Evolutionary conservation across 257 asterid genomes (phyloP).

Genomic region (Nicotiana benthamiana): DNA sequence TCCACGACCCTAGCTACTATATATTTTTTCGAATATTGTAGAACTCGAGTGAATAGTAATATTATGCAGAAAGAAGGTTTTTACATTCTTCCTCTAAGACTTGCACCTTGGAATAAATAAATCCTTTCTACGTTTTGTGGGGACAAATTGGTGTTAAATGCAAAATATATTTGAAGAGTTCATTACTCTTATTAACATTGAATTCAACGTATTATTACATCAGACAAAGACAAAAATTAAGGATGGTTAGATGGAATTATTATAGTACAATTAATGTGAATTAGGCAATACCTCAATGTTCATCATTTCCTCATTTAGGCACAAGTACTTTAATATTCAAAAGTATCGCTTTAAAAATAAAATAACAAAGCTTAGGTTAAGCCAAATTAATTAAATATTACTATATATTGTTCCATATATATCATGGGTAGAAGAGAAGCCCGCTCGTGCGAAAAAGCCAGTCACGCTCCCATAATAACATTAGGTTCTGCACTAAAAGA

Average conservation of each 20-base stretch:
- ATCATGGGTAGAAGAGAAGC: slow-evolving; percentile 31
- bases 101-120: not conserved
- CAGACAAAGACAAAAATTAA: not conserved
- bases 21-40: no score
- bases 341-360: not conserved
- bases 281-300: not conserved
- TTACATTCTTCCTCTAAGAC: not conserved
- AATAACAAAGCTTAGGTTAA: not conserved
- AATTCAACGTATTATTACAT: not conserved
- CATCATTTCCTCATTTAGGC: not conserved
- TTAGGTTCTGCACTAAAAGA: not conserved
- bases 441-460: slow-evolving; percentile 52
- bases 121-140: not conserved
- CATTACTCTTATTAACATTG: not conserved
- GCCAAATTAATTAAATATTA: not conserved
- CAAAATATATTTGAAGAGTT: not conserved
- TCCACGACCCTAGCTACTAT: no score
- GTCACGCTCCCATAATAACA: slow-evolving; percentile 43
- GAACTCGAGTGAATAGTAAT: no score
- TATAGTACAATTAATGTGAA: not conserved
- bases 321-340: not conserved
- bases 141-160: not conserved
- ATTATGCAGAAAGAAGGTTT: no score
- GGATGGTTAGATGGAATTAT: not conserved
- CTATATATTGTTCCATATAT: not conserved